These are phyloP conservation scores for Ophiostoma tasmaniense DNA, from an alignment of 2,329 filamentous ascomycete genomes.

Conservation along the genomic window DNA sequence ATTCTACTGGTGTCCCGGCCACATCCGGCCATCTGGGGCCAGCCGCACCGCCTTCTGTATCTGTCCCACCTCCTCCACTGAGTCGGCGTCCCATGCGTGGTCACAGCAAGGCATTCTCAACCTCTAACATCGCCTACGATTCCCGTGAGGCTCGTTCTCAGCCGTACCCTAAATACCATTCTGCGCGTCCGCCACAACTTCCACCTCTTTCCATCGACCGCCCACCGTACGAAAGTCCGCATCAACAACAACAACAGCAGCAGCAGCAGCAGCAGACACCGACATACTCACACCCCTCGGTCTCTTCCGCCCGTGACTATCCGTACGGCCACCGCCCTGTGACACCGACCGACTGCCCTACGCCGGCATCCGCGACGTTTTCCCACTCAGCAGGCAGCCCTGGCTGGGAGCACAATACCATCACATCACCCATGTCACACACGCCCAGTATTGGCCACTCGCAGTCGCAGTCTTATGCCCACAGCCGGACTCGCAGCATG, in stretches of 20 bases:
- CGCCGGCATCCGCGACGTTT: conserved; percentile 75
- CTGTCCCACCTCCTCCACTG: not conserved
- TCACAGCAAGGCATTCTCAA: conserved; percentile 76
- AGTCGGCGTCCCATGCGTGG: conserved; percentile 47
- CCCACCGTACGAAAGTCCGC: conserved; percentile 58
- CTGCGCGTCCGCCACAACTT: not conserved
- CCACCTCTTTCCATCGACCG: conserved; percentile 53
- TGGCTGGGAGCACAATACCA: conserved; percentile 56
- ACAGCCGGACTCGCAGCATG: conserved; percentile 3
- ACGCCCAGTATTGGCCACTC: conserved; percentile 58
- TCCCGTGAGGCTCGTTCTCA: conserved; percentile 31
- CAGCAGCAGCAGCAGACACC: not conserved
- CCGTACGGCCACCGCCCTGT: conserved; percentile 56
- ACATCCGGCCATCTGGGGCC: conserved; percentile 42
- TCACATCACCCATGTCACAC: conserved; percentile 64
- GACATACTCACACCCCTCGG: not conserved
- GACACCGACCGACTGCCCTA: conserved; percentile 68
- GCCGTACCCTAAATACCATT: conserved; percentile 3
- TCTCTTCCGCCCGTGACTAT: not conserved
- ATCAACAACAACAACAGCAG: conserved; percentile 43
- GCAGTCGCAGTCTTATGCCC: conserved; percentile 35
- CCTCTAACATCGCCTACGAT: conserved; percentile 72
- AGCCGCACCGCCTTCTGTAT: conserved; percentile 45
- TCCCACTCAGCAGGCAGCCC: conserved; percentile 71
- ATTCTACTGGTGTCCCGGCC: not conserved